Evolutionary conservation across 805 yeast genomes (phyloP), one percentile per base, ranked within the genome.

Genomic region (Yarrowia deformans): DNA sequence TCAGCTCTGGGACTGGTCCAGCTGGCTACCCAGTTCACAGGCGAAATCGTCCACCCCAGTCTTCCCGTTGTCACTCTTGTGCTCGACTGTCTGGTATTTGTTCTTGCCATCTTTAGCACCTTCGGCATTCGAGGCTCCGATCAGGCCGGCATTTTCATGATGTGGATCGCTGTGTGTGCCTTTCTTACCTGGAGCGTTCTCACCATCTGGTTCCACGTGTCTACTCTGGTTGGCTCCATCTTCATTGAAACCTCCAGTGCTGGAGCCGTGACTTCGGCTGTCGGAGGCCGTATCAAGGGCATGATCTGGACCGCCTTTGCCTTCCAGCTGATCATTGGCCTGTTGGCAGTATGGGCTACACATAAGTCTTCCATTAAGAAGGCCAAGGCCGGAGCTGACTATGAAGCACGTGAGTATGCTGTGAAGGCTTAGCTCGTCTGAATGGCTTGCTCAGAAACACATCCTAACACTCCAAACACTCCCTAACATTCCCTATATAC

Each of bases 191-290:
- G 74, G 73, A 66, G 69, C 13, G 67, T 73, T 12, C 73, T 73
- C 9, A 71, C 73, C n/a, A 67, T 74, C 32, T 73, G 75, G 76
- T 67, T 70, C 12, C 71, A 74, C 23, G 74, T 72, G 2, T 72
- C 75, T 10, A 48, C 70, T 6, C 63, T 69, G 13, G 71, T 74
- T 3, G 69, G 70, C 19, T 23, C 69, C 23, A 37, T 45, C 5
- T 60, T 72, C 67, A 72, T 71, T 12, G 42, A 64, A 16, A 64
- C 55, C n/a, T 67, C 76, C 3, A 70, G 73, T 42, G 52, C 69
- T n/a, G 48, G 69, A 0, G 70, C 70, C 3, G 45, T 74, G 14
- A 19, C 45, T 1, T 72, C 71, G 8, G 32, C 61, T 3, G 43
- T 58, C 1, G 76, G 76, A 10, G 19, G 52, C 1, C 55, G 75